Evolutionary conservation across 305 asterid species (phyloP), one percentile per base, ranked within the genome.

Genomic region (Fraxinus floribunda): DNA sequence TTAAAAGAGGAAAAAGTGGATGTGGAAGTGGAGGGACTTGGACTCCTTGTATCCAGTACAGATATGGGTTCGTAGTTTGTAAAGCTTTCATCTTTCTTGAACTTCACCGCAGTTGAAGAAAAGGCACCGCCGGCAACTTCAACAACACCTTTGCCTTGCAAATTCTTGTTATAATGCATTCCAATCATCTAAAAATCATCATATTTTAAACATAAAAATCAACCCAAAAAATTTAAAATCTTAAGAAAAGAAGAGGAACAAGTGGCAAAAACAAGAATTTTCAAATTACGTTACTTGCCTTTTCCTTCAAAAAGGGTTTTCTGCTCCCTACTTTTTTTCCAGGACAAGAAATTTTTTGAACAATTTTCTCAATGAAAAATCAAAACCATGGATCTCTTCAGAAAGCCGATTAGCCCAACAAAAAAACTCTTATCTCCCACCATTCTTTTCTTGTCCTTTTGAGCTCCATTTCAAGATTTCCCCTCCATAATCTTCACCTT

Each of bases 11-110:
- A 88, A 22, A 85, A 76, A n/a, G 89, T 88, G 29, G 92, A 89
- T 20, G 90, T 86, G n/a, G 92, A 89, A 78, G 94, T 90, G 66
- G 92, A 91, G 18, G 90, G 91, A 79, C 93, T 90, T 7, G 92
- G 94, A 68, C 94, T 91, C 83, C 89, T 78, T 18, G 88, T 83
- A 39, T 89, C 94, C 85, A 91, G 78, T 64, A 89, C 89, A 81
- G 92, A 89, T 24, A 89, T 82, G 18, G 90, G 92, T 64, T 91
- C 94, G 78, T 85, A 85, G 30, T 82, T 79, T 4, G 85, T 41
- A 88, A 88, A 88, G 81, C 26, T 78, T 7, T 85, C 88, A 76
- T 86, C 88, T 82, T 86, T 90, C 79, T 83, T 85, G 46, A 74
- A 81, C 77, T 52, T 83, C 66, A 75, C 79, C 79, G 82, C 72